Evolutionary conservation across 495 filamentous ascomycete genomes (phyloP), one percentile per base, ranked within the genome.

Genomic region (Podospora sp.): DNA sequence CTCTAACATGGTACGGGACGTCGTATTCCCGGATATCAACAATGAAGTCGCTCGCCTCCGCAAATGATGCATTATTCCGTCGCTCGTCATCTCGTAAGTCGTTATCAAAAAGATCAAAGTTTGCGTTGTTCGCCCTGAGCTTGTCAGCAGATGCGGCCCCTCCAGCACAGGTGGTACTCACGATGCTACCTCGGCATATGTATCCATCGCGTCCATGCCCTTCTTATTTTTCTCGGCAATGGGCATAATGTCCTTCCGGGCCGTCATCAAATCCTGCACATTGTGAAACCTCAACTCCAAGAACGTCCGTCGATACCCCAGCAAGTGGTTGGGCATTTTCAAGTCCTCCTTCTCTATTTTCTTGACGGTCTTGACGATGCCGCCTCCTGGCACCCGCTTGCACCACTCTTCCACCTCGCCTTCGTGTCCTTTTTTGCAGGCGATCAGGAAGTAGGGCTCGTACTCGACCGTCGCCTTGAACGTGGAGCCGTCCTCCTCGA

Each of bases 11-110:
- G 81, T 99, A 99, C 71, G 94, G 95, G 73, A 99, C 95, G 81
- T 99, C 95, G 77, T 93, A 99, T 82, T 99, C 95, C 83, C 95
- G 89, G 78, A 98, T 97, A 87, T 99, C 95, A 82, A 97, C 87
- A 83, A 99, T 92, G 79, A 90, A 96, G 86, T 99, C 95, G 85
- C 93, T 96, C 61, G 93, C 94, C 82, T 97, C 92, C 73, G 86
- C 84, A 82, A 89, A 88, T 73, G 85, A 87, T 70, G 83, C 79
- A 85, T 90, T 92, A 85, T 84, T 81, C 89, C 91, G 91, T 91
- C 83, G 85, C 78, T 96, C 92, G 79, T 93, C 86, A 83, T 87
- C 86, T 86, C 89, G 83, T 86, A 89, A 89, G 76, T 97, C 80
- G 80, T 97, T 93, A 88, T 97, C 95, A 90, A 97, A 96, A 72